Percentiles rank a stretch among this genome's conserved stretches.
Conservation (phyloP, 2,329 filamentous ascomycete genomes). For the Ustulina deusta region DNA sequence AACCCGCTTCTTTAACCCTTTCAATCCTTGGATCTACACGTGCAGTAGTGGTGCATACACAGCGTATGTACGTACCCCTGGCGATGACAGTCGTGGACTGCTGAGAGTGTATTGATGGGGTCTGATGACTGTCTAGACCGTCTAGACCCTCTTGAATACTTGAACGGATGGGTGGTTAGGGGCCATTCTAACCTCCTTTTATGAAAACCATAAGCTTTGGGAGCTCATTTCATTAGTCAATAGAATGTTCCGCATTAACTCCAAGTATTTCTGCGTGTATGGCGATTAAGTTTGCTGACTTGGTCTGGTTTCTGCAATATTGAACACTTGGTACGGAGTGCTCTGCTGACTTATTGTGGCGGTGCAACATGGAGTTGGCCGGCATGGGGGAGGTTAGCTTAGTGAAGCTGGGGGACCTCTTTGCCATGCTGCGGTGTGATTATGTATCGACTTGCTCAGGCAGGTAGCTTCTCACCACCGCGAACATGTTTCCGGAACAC, state of each 20-base stretch:
- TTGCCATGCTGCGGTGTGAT: too few relatives aligned
- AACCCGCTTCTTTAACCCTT: slow-evolving; percentile 29
- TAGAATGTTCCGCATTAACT: slow-evolving; percentile 33
- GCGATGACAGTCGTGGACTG: slow-evolving; percentile 35
- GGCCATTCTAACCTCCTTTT: slow-evolving; percentile 7
- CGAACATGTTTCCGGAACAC: too few relatives aligned
- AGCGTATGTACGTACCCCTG: slow-evolving; percentile 29
- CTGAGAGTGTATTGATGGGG: slow-evolving; percentile 28
- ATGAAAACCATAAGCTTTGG: slow-evolving; percentile 13
- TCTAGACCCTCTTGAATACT: slow-evolving; percentile 13
- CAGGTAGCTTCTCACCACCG: too few relatives aligned
- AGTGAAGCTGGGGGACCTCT: too few relatives aligned
- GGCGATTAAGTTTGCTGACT: neutral
- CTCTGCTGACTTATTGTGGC: too few relatives aligned
- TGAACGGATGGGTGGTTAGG: slow-evolving; percentile 6
- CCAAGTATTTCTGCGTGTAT: slow-evolving; percentile 20
- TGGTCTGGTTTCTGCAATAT: neutral
- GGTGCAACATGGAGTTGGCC: too few relatives aligned
- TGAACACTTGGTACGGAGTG: too few relatives aligned
- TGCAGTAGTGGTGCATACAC: slow-evolving; percentile 26
- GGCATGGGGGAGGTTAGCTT: too few relatives aligned
- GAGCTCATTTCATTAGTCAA: slow-evolving; percentile 17
- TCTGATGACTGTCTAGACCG: slow-evolving; percentile 32
- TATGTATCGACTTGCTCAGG: too few relatives aligned
- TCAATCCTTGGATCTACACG: slow-evolving; percentile 22